phyloP scores from a whole-genome alignment of 2,329 filamentous ascomycete species.

The Rugonectria rugulosa region DNA sequence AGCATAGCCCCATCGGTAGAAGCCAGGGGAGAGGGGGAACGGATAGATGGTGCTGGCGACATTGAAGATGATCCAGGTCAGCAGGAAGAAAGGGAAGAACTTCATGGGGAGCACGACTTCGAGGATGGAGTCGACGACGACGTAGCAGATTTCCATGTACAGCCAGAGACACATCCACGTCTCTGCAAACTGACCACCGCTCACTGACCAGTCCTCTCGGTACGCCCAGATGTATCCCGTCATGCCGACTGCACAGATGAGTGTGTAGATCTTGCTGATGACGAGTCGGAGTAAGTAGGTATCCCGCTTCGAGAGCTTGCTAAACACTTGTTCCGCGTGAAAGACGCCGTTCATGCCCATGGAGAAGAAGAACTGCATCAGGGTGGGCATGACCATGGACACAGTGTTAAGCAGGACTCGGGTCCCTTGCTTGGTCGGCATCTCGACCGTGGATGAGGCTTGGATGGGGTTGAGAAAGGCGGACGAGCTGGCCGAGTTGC shows the following conservation, averaged over 20 bases:
- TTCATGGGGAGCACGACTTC: conserved; percentile 41
- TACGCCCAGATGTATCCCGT: conserved; percentile 55
- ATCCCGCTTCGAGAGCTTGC: conserved; percentile 34
- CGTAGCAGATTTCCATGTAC: conserved; percentile 51
- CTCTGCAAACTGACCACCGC: conserved; percentile 36
- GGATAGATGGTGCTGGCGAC: conserved; percentile 47
- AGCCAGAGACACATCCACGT: conserved; percentile 48
- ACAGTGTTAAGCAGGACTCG: conserved; percentile 49
- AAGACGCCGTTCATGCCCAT: conserved; percentile 37
- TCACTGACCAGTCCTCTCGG: conserved; percentile 50
- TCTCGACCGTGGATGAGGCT: conserved; percentile 38
- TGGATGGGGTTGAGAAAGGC: conserved; percentile 46
- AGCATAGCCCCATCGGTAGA: conserved; percentile 49
- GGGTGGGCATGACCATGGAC: conserved; percentile 46
- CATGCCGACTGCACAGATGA: conserved; percentile 47
- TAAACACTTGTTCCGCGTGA: conserved; percentile 5
- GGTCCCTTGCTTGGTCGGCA: conserved; percentile 44
- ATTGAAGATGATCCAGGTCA: conserved; percentile 53
- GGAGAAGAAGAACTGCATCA: conserved; percentile 43
- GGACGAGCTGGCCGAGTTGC: conserved; percentile 34
- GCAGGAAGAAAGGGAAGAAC: conserved; percentile 50
- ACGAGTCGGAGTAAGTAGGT: conserved; percentile 36
- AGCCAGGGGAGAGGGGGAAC: conserved; percentile 47
- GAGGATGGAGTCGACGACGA: conserved; percentile 47
- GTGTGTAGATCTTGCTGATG: conserved; percentile 42